Base-by-base conservation (phyloP, 2,329 filamentous ascomycete species). In the Penicillium sp. region DNA sequence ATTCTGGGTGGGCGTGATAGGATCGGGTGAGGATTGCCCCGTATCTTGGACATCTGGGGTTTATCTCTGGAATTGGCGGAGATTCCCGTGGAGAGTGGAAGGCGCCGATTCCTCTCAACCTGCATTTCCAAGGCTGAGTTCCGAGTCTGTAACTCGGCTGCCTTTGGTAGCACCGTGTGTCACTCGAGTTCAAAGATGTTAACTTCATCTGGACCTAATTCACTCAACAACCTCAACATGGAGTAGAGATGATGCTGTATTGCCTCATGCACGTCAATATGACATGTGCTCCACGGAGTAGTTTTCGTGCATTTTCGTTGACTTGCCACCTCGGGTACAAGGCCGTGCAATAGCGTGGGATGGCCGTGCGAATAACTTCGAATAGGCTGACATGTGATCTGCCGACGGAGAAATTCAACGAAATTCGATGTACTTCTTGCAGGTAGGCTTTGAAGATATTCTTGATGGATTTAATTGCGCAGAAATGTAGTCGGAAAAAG, bases 71-170 rank as follows among this genome's bases (percentile, higher is more conserved):
- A 29, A 15, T 10, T 4, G 42, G 24, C 54, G 54, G 54, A 55
- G 54, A 7, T 24, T 27, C 35, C 54, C 54, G 54, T 37, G 12
- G 15, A 9, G 4, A 23, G 46, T 56, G 54, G 54, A 56, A 46
- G 52, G 49, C 49, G 49, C 54, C 54, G 54, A 52, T 18, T 35
- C 52, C 46, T 56, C 50, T 56, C 49, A 18, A 18, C 15, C 15
- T 18, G 15, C 15, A 18, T 18, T 18, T 18, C 15, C 15, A 18
- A 18, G 15, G 15, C 15, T 18, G 15, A 18, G 15, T 18, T 18
- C 15, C 15, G 15, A 18, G 15, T 18, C 15, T 18, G 15, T 18
- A 18, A 18, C 15, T 18, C 15, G 15, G 15, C 15, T 18, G 15
- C 15, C 15, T 18, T 18, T 18, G 15, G 15, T 18, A 18, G 1